Evolutionary conservation across 2,329 filamentous ascomycete species (phyloP).

Genomic region (Colletotrichum theobromicola): DNA sequence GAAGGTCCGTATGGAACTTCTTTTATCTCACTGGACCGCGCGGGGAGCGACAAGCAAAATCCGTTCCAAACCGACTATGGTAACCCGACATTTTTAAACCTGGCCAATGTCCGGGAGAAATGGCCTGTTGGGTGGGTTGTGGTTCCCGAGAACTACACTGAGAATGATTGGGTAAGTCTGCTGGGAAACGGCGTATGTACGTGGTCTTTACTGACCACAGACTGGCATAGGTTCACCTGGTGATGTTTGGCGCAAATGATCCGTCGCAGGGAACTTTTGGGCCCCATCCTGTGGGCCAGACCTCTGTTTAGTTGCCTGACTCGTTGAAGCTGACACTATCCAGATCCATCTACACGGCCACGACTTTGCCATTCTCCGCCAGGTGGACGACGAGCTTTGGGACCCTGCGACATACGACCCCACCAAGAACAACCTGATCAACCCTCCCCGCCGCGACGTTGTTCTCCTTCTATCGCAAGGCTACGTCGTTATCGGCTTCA

Average conservation of each 20-base stretch:
- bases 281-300: neutral
- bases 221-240: neutral
- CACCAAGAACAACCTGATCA: conserved; percentile 34
- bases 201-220: neutral
- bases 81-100: conserved; percentile 41
- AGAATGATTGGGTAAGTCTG: conserved; percentile 16
- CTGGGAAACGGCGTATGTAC: neutral
- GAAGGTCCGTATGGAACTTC: conserved; percentile 11
- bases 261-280: neutral
- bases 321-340: conserved; percentile 51
- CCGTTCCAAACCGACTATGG: conserved; percentile 41
- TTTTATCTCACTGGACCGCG: conserved; percentile 27
- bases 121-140: conserved; percentile 22
- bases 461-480: conserved; percentile 49
- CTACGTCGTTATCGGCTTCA: conserved; percentile 52
- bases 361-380: conserved; percentile 48
- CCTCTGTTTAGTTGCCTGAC: conserved; percentile 25
- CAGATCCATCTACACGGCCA: conserved; percentile 55
- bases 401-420: conserved; percentile 19
- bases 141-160: conserved; percentile 22
- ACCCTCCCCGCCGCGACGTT: conserved; percentile 58
- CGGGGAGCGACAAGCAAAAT: neutral
- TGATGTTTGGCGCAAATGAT: neutral
- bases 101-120: conserved; percentile 4
- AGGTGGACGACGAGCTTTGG: conserved; percentile 25